Conservation (phyloP, 2,329 filamentous ascomycete species). For the Colletotrichum lentis region DNA sequence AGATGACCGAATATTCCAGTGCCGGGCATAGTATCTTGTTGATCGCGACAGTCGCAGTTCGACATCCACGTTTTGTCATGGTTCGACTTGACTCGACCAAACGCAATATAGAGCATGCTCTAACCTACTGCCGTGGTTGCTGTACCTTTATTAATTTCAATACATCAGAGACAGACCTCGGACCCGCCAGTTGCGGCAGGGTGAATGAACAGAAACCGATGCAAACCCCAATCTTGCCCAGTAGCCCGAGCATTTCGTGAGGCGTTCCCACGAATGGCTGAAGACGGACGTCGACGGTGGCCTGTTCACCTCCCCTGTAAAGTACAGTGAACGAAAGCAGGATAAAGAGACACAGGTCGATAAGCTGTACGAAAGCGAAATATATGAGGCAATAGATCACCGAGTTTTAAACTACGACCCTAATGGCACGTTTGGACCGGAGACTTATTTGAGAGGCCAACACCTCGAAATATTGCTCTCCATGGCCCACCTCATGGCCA, state of each 20-base stretch:
- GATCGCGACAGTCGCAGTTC: neutral
- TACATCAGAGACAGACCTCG: neutral
- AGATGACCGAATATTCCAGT: neutral
- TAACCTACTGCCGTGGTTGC: neutral
- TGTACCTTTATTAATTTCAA: neutral
- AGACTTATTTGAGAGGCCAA: neutral
- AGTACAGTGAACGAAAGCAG: neutral
- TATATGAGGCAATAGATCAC: neutral
- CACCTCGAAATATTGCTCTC: neutral
- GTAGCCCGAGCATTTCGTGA: neutral
- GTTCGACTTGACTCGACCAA: neutral
- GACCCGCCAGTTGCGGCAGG: neutral
- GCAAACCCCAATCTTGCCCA: neutral
- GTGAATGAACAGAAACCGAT: neutral
- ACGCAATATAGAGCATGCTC: neutral
- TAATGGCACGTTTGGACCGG: neutral
- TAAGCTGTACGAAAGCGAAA: no score
- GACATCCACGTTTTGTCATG: no score
- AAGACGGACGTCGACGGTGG: neutral
- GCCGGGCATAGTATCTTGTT: neutral
- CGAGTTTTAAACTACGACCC: neutral
- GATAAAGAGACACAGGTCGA: neutral
- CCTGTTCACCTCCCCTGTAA: neutral
- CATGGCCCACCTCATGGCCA: neutral
- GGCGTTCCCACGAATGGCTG: neutral